Percentiles rank a stretch among this genome's conserved stretches.
Conservation (phyloP, 208 protist species). For the Trypanosoma melophagium region DNA sequence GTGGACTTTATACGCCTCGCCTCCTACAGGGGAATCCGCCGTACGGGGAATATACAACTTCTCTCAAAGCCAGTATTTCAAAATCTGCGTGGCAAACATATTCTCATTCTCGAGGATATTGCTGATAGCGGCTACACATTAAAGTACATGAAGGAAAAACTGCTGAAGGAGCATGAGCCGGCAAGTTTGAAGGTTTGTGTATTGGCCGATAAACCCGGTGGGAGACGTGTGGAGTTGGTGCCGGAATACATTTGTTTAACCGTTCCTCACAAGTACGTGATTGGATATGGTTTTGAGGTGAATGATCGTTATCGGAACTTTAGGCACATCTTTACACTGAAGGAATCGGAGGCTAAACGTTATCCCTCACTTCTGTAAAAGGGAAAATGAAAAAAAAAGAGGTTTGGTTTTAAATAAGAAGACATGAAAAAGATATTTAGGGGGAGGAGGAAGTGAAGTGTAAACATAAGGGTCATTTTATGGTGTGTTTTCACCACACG, state of each 20-base stretch:
- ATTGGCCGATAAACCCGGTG: conserved; percentile 79
- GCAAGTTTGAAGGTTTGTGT: conserved; percentile 72
- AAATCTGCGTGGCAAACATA: conserved; percentile 73
- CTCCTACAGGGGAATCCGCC: conserved; percentile 70
- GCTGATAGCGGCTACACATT: conserved; percentile 83
- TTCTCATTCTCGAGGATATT: conserved; percentile 91
- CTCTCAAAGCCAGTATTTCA: conserved; percentile 55
- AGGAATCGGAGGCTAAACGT: conserved; percentile 53
- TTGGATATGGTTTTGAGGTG: conserved; percentile 93
- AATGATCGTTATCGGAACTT: conserved; percentile 84
- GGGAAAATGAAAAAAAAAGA: not conserved
- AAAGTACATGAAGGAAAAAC: conserved; percentile 45
- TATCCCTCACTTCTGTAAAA: conserved; percentile 58
- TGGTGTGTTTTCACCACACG: no score
- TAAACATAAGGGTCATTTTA: not conserved
- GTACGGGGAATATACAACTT: conserved; percentile 62
- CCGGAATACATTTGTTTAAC: conserved; percentile 67
- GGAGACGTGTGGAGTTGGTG: conserved; percentile 54
- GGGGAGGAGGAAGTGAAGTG: conserved; percentile 8
- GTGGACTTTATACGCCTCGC: conserved; percentile 85
- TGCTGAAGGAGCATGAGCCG: conserved; percentile 45
- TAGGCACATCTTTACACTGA: conserved; percentile 79
- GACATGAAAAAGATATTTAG: conserved; percentile 14
- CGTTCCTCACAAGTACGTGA: conserved; percentile 79
- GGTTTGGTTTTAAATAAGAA: not conserved